Evolutionary conservation across 495 filamentous ascomycete genomes (phyloP).

Genomic region (Saxophila tyrrhenica): DNA sequence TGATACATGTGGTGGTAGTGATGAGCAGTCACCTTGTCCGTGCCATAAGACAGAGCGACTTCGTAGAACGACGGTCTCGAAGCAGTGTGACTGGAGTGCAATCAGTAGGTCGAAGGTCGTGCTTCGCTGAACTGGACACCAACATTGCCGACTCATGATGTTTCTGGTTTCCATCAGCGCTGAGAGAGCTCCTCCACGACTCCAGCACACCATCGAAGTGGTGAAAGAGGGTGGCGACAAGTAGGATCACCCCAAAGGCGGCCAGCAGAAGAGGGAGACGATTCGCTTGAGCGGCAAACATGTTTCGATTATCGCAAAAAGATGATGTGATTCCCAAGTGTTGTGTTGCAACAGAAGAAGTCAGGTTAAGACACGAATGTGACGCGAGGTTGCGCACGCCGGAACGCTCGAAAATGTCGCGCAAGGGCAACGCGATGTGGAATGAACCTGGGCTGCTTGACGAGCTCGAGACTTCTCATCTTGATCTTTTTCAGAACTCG

Average conservation of each 20-base stretch:
- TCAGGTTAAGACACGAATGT: neutral
- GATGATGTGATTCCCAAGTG: no score
- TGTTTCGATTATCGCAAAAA: neutral
- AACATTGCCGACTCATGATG: neutral
- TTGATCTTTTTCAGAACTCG: neutral
- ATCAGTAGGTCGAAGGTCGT: neutral
- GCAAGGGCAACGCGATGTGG: neutral
- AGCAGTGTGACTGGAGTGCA: neutral
- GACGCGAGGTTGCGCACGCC: neutral
- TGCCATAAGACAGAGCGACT: neutral
- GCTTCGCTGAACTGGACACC: neutral
- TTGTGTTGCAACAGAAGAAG: no score
- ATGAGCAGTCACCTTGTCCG: neutral
- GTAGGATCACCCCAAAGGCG: neutral
- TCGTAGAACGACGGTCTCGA: neutral
- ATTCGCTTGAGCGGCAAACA: neutral
- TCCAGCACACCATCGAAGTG: neutral
- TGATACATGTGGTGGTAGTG: slow-evolving; percentile 1
- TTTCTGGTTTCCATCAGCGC: neutral
- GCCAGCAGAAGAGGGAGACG: neutral
- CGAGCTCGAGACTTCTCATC: no score
- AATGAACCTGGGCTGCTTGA: neutral
- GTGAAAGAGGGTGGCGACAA: neutral
- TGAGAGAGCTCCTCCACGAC: neutral
- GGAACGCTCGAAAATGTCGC: neutral